Conservation (phyloP, 257 asterid genomes). For the Gardenia jasminoides region DNA sequence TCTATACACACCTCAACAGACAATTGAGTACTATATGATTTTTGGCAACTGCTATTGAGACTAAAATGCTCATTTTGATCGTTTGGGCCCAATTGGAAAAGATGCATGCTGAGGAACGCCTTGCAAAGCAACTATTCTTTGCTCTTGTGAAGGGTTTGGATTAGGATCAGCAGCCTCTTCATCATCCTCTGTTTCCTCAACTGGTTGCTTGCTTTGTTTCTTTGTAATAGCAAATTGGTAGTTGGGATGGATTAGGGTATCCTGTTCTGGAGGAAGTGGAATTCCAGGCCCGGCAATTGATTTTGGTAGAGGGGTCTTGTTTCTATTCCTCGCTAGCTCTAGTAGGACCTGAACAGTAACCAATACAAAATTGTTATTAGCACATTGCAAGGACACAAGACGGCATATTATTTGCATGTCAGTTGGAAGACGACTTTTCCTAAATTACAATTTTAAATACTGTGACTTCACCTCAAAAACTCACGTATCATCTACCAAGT, state of each 20-base stretch:
- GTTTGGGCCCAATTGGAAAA: too few relatives aligned
- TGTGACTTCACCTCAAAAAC: too few relatives aligned
- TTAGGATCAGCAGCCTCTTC: conserved; percentile 20
- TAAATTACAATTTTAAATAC: too few relatives aligned
- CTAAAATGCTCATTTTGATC: too few relatives aligned
- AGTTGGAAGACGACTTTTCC: too few relatives aligned
- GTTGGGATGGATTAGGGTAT: conserved; percentile 80
- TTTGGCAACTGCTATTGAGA: too few relatives aligned
- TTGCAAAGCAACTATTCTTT: too few relatives aligned
- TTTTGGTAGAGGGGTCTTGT: conserved; percentile 74
- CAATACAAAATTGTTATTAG: background rate
- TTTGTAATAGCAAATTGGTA: conserved; percentile 77
- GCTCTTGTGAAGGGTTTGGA: too few relatives aligned
- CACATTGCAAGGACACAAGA: background rate
- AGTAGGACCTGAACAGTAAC: conserved; percentile 51
- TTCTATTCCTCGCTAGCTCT: conserved; percentile 83
- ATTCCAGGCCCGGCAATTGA: conserved; percentile 55
- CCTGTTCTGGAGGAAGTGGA: conserved; percentile 78
- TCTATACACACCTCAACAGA: background rate
- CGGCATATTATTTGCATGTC: too few relatives aligned
- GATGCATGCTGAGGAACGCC: too few relatives aligned
- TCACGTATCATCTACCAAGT: too few relatives aligned
- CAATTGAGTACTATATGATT: too few relatives aligned
- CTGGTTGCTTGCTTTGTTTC: conserved; percentile 39
- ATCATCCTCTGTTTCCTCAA: conserved; percentile 81